Evolutionary conservation across 1,284 basidiomycete genomes (phyloP), one percentile per base, ranked within the genome.

Genomic region (Sporisorium sorghi): DNA sequence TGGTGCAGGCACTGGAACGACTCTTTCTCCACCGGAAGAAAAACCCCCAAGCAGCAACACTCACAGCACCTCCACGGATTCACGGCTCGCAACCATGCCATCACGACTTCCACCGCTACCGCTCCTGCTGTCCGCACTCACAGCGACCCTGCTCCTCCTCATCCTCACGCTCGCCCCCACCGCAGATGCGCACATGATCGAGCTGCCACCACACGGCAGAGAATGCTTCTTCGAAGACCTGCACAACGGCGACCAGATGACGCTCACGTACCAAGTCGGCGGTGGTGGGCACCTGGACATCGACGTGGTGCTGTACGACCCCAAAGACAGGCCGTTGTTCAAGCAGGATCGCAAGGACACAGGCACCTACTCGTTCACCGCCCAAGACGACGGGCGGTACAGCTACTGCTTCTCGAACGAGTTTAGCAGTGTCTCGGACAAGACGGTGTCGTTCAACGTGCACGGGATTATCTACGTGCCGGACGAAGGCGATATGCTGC

Each of bases 151-250:
- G 43, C 35, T 56, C 9, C 49, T 72, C 21, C 17, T 44, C 17
- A 9, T 42, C 12, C 3, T 12, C 39, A 24, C 33, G 12, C 44
- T 47, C 17, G 57, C 65, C 0, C 12, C 14, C 1, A n/a, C n/a
- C n/a, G n/a, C n/a, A n/a, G n/a, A n/a, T n/a, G 74, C 77, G 23
- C 82, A 88, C 79, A 86, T 87, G 78, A 87, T 89, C 82, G 87
- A 88, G 57, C 83, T 89, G n/a, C 85, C 88, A 19, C 91, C 94
- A 23, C 90, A 91, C 37, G 89, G 89, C 81, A 94, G 93, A 85
- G 94, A 97, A 81, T 99, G 96, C 86, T 99, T 96, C 88, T 98
- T 97, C 84, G 97, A 99, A 87, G 93, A 96, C 85, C 88, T 99
- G 32, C 94, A 97, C 83, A 88, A 90, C 65, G 91, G 95, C 84